Evolutionary conservation across 805 yeast species (phyloP), one percentile per base, ranked within the genome.

Genomic region (Suhomyces faveliae): DNA sequence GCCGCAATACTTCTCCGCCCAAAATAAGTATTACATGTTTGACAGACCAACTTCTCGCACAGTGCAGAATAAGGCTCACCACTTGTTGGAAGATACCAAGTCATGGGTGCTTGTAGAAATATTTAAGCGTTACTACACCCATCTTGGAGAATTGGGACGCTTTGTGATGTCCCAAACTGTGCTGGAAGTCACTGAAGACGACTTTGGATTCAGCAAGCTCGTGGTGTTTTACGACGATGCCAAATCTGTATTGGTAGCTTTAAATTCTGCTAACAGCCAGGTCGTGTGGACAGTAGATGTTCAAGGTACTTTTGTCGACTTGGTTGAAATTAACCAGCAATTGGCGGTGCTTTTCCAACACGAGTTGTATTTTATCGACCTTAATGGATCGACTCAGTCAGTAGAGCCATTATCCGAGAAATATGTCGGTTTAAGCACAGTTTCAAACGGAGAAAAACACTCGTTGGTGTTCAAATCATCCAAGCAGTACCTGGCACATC

Each of bases 101-200:
- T 51, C 48, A 8, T 43, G 47, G 17, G 47, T 45, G 2, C 5
- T 51, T 19, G 19, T 46, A 15, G 42, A 48, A 24, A 48, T 48
- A 9, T 4, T 46, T 7, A 47, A 50, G 27, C 60, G 76, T 54
- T 46, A 57, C 25, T 51, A 49, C 29, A 60, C 70, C 44, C 77
- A 73, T 43, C 61, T 71, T 51, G 48, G 59, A 3, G 69, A 67
- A 29, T 50, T 73, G 13, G 76, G 76, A 0, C 57, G 50, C 39
- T 63, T 53, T 40, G 47, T 57, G 2, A 52, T 56, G 0, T 15
- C 37, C 37, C 17, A 15, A 15, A 33, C 19, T 17, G 29, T 12
- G 38, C n/a, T 20, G 38, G 21, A 35, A 17, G 10, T 10, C 3
- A 45, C 35, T 4, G 49, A 50, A 3, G 63, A 60, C 24, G 56